phyloP scores from a whole-genome alignment of 352 stramenopile species.

The Chrysophaeum taylorii region DNA sequence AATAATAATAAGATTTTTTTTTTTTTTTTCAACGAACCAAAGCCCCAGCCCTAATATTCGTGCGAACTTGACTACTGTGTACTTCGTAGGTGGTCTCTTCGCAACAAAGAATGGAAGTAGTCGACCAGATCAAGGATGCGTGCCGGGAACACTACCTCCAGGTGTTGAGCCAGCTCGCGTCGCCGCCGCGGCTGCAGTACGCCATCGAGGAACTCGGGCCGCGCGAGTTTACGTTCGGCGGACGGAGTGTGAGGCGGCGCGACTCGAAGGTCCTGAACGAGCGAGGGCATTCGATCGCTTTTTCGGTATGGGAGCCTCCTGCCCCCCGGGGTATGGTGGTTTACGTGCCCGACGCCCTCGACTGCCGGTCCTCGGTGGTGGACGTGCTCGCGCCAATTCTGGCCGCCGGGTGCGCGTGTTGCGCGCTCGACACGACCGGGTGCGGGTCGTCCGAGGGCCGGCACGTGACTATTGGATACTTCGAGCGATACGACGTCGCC shows the following conservation, averaged over 20 bases:
- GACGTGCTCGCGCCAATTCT: too few species aligned
- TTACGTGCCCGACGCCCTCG: conserved; percentile 4
- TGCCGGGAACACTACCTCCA: background rate
- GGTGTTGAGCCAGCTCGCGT: background rate
- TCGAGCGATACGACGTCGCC: background rate
- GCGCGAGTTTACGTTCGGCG: background rate
- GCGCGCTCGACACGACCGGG: conserved; percentile 4
- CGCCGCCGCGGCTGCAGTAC: background rate
- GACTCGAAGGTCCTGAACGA: background rate
- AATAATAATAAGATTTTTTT: too few species aligned
- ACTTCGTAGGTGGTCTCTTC: too few species aligned
- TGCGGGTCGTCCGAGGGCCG: background rate
- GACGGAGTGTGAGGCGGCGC: background rate
- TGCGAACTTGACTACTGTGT: too few species aligned
- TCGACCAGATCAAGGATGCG: too few species aligned
- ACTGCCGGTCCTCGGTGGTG: too few species aligned
- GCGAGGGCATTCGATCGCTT: background rate
- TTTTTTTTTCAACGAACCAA: too few species aligned
- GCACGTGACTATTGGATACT: background rate
- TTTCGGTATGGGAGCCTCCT: background rate
- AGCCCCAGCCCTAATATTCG: too few species aligned
- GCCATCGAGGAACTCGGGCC: background rate
- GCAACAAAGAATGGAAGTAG: too few species aligned
- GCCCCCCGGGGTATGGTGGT: too few species aligned
- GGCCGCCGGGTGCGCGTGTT: too few species aligned